A percentile compares a stretch with the other conserved stretches of the same genome.
Evolutionary conservation across 2,329 filamentous ascomycete species (phyloP).

Genomic region (Alternaria postmessia): DNA sequence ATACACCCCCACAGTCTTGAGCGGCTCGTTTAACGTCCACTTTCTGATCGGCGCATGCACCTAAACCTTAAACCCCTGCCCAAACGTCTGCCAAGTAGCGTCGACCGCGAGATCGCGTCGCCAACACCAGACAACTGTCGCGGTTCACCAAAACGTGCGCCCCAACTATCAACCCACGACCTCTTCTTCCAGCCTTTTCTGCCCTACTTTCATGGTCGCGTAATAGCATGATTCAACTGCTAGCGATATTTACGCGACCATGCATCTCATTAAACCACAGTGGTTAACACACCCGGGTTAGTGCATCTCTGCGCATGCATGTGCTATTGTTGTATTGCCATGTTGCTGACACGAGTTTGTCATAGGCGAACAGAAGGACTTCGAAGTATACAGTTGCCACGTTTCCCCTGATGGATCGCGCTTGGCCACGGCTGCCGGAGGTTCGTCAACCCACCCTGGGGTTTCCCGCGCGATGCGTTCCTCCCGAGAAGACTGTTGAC

Average conservation of each 20-base stretch:
- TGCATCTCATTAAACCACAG: conserved; percentile 83
- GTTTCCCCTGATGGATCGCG: conserved; percentile 93
- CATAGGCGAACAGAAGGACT: conserved; percentile 92
- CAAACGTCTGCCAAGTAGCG: conserved; percentile 37
- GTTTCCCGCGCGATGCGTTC: conserved; percentile 31
- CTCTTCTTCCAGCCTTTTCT: conserved; percentile 7
- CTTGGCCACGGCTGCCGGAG: conserved; percentile 91
- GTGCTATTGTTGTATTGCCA: conserved; percentile 1
- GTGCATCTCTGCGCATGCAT: conserved; percentile 37
- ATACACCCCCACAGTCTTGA: conserved; percentile 1
- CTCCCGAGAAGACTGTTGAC: conserved; percentile 26
- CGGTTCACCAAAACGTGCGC: conserved; percentile 32
- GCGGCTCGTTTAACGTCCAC: conserved; percentile 16
- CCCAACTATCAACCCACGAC: conserved; percentile 23
- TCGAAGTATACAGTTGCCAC: conserved; percentile 98
- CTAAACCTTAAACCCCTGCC: conserved; percentile 44
- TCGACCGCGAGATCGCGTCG: conserved; percentile 43
- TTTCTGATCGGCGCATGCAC: conserved; percentile 40
- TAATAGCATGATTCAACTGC: conserved; percentile 35
- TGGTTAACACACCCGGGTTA: conserved; percentile 94
- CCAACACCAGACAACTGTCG: conserved; percentile 41
- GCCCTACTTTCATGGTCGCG: conserved; percentile 31
- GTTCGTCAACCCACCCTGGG: conserved; percentile 59
- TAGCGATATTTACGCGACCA: conserved; percentile 40
- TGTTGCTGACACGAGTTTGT: conserved; percentile 26